phyloP scores from a whole-genome alignment of 352 stramenopile species.

The Albugo candida region DNA sequence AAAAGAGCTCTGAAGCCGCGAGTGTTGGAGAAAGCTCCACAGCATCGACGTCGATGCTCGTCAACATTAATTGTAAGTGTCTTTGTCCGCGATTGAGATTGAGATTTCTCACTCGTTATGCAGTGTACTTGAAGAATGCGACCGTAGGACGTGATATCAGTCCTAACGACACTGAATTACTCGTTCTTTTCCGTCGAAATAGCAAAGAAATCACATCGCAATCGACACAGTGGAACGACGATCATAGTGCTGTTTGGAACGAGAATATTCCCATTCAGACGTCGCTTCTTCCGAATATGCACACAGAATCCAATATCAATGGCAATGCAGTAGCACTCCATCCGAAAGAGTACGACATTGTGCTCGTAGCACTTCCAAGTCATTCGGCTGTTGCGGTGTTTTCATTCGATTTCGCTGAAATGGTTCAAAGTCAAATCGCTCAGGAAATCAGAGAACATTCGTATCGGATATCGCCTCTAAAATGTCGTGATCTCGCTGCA shows the following conservation, averaged over 20 bases:
- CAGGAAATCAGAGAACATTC: slow-evolving; percentile 17
- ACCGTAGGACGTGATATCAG: slow-evolving; percentile 60
- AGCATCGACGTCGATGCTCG: too few species aligned
- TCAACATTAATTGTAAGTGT: too few species aligned
- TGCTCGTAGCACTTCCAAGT: slow-evolving; percentile 61
- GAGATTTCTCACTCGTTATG: background rate
- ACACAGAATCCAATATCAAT: slow-evolving; percentile 1
- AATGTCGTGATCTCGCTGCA: slow-evolving; percentile 52
- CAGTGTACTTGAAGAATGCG: slow-evolving; percentile 41
- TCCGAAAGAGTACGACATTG: slow-evolving; percentile 69
- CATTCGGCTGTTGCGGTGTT: slow-evolving; percentile 65
- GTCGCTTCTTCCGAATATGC: slow-evolving; percentile 39
- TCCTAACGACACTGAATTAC: slow-evolving; percentile 44
- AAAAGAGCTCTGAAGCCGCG: too few species aligned
- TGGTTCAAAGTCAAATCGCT: slow-evolving; percentile 30
- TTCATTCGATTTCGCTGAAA: slow-evolving; percentile 42
- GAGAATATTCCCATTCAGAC: slow-evolving; percentile 63
- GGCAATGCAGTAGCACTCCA: slow-evolving; percentile 19
- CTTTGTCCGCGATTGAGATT: too few species aligned
- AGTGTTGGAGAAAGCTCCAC: too few species aligned
- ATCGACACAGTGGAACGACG: slow-evolving; percentile 33
- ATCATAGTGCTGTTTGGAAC: slow-evolving; percentile 59
- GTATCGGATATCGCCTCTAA: slow-evolving; percentile 43
- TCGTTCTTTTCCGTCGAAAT: slow-evolving; percentile 69
- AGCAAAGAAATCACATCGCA: slow-evolving; percentile 60